Base-by-base conservation (phyloP, 108 stramenopile species). In the Cyclotella atomus region DNA sequence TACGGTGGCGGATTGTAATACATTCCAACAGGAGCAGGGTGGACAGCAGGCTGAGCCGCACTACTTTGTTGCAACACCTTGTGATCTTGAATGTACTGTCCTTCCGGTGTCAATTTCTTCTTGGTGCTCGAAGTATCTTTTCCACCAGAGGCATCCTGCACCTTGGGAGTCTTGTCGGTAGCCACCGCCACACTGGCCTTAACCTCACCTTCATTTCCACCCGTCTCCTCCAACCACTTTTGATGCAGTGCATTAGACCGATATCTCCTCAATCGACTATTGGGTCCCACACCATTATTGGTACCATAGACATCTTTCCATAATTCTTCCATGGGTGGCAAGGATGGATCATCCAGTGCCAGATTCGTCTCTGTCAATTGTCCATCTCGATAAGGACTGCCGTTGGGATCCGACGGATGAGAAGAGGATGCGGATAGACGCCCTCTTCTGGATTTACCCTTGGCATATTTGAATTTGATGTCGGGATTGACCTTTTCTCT, bases 271-370 rank as follows among this genome's bases (percentile, higher is more conserved):
- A 68, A 52, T 28, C 76, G 38, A 17, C 63, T 65, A 54, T 69
- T 77, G 2, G 67, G 75, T 12, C 75, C 75, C 5, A 60, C 65
- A 5, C 67, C 60, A 68, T 69, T 69, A 30, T 68, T 77, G 9
- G 76, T 77, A 1, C 67, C 68, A 46, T 77, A 77, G 0, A 77
- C 76, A 46, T 77, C 76, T 21, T 41, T 69, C 53, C 61, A 61
- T 43, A 68, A 38, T 56, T 60, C 44, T 27, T 77, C 76, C 50
- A 77, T 50, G 15, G 59, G 46, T 9, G 76, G 68, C 19, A 69
- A 27, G 0, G n/a, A 17, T 24, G 43, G 27, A 12, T 60, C 70
- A n/a, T 21, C 28, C 17, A 57, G 9, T 9, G 30, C 10, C 34
- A 20, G 1, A 49, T 3, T 43, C 0, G 29, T 17, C 0, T 21